Percentiles rank a stretch among this genome's conserved stretches.
Evolutionary conservation across 2,329 filamentous ascomycete species (phyloP).

Genomic region (Clonostachys byssicola): DNA sequence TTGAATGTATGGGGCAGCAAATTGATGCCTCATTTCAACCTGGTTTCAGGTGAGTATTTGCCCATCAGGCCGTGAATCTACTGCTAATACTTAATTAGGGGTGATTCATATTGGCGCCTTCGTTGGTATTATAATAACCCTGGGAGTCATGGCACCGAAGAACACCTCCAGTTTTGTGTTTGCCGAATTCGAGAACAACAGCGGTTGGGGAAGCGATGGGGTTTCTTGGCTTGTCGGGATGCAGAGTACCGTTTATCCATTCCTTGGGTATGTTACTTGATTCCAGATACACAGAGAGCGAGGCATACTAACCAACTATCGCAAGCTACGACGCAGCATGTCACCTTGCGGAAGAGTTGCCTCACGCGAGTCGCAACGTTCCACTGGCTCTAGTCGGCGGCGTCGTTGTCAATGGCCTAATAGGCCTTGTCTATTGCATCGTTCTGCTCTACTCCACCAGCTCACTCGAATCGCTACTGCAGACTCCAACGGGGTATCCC

Average conservation of each 20-base stretch:
- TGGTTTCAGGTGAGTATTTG: constrained; percentile 4
- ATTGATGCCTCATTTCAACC: constrained; percentile 28
- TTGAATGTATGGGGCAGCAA: constrained; percentile 35
- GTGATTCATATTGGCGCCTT: constrained; percentile 19
- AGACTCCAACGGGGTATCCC: constrained; percentile 33
- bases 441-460: constrained; percentile 34
- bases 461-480: constrained; percentile 29
- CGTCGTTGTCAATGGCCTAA: constrained; percentile 33
- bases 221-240: constrained; percentile 25
- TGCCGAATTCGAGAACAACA: constrained; percentile 19
- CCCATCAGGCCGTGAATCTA: not conserved
- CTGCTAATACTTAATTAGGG: constrained; percentile 3
- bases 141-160: constrained; percentile 21
- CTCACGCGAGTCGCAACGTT: no score
- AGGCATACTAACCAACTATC: not conserved
- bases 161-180: constrained; percentile 22
- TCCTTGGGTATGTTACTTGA: constrained; percentile 18
- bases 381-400: constrained; percentile 12
- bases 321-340: no score
- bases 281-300: fast-evolving
- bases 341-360: no score
- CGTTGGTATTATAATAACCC: constrained; percentile 15
- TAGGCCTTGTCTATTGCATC: constrained; percentile 19
- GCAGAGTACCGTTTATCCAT: constrained; percentile 21
- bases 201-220: constrained; percentile 21